Evolutionary conservation across 2,329 filamentous ascomycete genomes (phyloP).

Genomic region (Calonectria hawksworthii): DNA sequence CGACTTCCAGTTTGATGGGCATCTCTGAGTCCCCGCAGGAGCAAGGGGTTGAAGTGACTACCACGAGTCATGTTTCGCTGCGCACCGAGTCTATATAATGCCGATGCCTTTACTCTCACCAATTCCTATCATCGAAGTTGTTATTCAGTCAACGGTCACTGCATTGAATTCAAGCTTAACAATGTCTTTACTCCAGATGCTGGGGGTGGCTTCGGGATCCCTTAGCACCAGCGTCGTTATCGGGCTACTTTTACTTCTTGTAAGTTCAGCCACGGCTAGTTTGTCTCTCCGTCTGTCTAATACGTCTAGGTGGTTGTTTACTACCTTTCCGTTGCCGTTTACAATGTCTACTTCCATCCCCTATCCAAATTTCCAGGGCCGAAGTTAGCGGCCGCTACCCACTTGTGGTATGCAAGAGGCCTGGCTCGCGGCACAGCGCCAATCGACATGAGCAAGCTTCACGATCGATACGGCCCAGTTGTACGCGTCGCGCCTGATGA

Average conservation of each 20-base stretch:
- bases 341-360: neutral
- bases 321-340: neutral
- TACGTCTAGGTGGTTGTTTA: neutral
- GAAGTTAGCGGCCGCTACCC: neutral
- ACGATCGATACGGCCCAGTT: neutral
- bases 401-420: neutral
- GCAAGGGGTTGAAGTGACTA: neutral
- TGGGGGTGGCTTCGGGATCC: neutral
- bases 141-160: neutral
- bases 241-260: neutral
- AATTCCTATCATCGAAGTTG: neutral
- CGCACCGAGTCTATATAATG: neutral
- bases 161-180: neutral
- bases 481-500: neutral
- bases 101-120: neutral
- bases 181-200: neutral
- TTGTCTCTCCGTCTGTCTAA: no score
- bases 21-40: neutral
- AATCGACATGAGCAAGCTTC: neutral
- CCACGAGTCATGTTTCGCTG: neutral
- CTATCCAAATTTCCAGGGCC: neutral
- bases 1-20: neutral
- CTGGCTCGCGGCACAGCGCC: neutral
- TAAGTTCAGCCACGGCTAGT: neutral
- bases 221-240: neutral